Percentiles rank a stretch among this genome's conserved stretches.
phyloP scores from a whole-genome alignment of 2,329 filamentous ascomycete genomes.

The Dothideomycetes sp. region DNA sequence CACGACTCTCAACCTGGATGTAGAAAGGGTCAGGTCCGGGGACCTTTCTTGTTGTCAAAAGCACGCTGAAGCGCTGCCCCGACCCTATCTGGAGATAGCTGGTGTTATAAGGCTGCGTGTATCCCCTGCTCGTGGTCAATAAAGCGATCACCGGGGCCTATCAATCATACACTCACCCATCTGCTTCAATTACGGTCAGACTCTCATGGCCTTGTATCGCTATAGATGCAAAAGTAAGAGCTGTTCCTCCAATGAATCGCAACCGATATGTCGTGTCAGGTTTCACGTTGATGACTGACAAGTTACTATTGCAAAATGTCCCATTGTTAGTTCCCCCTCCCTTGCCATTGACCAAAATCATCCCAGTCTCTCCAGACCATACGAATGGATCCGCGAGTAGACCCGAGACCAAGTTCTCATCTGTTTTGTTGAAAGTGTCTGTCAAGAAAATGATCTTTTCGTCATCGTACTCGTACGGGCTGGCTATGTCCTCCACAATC shows the following conservation, averaged over 20 bases:
- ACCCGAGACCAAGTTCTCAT: conserved; percentile 40
- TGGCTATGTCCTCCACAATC: conserved; percentile 41
- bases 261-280: conserved; percentile 51
- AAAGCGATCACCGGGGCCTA: no score
- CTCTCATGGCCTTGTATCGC: conserved; percentile 47
- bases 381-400: conserved; percentile 39
- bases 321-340: conserved; percentile 32
- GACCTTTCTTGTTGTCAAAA: conserved; percentile 35
- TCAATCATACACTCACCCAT: no score
- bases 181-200: conserved; percentile 50
- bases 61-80: conserved; percentile 50
- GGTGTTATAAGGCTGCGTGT: conserved; percentile 37
- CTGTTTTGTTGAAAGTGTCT: conserved; percentile 47
- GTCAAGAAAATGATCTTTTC: conserved; percentile 45
- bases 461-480: conserved; percentile 51
- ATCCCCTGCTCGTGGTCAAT: no score
- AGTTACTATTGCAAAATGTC: conserved; percentile 29
- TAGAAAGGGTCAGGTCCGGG: no score
- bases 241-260: conserved; percentile 47
- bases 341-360: conserved; percentile 47
- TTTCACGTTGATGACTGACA: conserved; percentile 46
- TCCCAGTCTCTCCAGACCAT: conserved; percentile 49
- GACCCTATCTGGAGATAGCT: conserved; percentile 43
- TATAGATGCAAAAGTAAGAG: conserved; percentile 42
- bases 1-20: no score